Evolutionary conservation across 768 basidiomycete species (phyloP).

Genomic region (Lentinus brumalis): DNA sequence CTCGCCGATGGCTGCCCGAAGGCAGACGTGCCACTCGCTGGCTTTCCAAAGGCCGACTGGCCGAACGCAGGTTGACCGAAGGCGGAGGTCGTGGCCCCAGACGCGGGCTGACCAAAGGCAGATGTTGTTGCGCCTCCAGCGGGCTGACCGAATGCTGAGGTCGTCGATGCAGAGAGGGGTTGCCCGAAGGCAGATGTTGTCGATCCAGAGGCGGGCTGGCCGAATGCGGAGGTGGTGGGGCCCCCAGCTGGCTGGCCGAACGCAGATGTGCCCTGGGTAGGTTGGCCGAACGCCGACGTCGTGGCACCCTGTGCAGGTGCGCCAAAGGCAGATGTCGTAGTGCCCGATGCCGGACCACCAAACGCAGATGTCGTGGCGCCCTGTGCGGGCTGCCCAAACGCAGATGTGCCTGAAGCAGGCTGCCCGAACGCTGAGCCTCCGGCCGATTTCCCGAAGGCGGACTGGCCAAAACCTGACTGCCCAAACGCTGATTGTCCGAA

Average conservation of each 20-base stretch:
- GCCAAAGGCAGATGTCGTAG: constrained; percentile 39
- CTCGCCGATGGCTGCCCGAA: background rate
- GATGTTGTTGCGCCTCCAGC: constrained; percentile 26
- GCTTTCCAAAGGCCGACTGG: background rate
- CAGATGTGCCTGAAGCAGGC: constrained; percentile 27
- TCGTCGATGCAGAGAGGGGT: constrained; percentile 2
- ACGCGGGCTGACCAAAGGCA: constrained; percentile 32
- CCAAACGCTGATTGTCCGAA: constrained; percentile 25
- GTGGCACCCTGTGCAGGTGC: constrained; percentile 27
- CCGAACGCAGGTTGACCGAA: constrained; percentile 5
- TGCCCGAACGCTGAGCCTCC: constrained; percentile 37
- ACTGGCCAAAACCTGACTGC: constrained; percentile 23
- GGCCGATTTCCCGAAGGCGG: constrained; percentile 37
- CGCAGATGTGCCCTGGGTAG: constrained; percentile 32
- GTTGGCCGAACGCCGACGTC: constrained; percentile 16
- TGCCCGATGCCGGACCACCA: constrained; percentile 24
- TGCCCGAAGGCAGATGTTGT: constrained; percentile 18
- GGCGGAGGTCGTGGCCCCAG: constrained; percentile 27
- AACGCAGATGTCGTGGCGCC: constrained; percentile 13
- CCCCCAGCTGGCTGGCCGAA: constrained; percentile 37
- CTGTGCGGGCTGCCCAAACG: constrained; percentile 22
- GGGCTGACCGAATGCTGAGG: constrained; percentile 42
- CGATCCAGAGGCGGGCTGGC: constrained; percentile 28
- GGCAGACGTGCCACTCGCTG: background rate
- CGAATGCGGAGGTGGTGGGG: constrained; percentile 26